phyloP scores from a whole-genome alignment of 495 filamentous ascomycete genomes.

The Acidomyces sp. region DNA sequence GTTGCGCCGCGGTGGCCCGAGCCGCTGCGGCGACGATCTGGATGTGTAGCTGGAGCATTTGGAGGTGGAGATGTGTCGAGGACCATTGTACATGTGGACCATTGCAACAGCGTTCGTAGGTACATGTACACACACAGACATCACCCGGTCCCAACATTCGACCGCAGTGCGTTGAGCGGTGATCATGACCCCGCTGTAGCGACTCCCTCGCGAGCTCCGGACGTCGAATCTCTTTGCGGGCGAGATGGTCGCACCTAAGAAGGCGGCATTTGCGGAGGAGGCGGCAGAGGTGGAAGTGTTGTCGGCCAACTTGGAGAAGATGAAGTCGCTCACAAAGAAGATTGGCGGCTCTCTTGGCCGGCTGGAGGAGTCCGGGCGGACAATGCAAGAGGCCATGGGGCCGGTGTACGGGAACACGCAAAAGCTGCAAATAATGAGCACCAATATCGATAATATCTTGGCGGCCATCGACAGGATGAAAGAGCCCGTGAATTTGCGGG shows the following conservation, averaged over 20 bases:
- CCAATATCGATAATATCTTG: constrained; percentile 74
- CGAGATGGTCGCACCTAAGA: constrained; percentile 9
- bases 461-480: constrained; percentile 76
- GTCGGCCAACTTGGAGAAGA: constrained; percentile 52
- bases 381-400: constrained; percentile 79
- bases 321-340: constrained; percentile 71
- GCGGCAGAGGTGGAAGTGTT: constrained; percentile 59
- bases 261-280: constrained; percentile 44
- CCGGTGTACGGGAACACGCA: constrained; percentile 90
- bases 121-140: no score
- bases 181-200: no score
- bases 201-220: no score
- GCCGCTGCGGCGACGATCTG: no score
- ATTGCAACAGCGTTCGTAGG: no score
- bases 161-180: no score
- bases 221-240: no score
- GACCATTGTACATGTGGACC: no score
- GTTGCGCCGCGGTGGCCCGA: no score
- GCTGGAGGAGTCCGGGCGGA: constrained; percentile 74
- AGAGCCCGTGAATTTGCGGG: constrained; percentile 77
- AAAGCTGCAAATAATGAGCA: constrained; percentile 67
- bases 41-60: no score
- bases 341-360: constrained; percentile 77
- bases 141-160: no score
- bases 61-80: no score